Conservation (phyloP, 179 eudicot genomes). For the Pouteria campechiana region DNA sequence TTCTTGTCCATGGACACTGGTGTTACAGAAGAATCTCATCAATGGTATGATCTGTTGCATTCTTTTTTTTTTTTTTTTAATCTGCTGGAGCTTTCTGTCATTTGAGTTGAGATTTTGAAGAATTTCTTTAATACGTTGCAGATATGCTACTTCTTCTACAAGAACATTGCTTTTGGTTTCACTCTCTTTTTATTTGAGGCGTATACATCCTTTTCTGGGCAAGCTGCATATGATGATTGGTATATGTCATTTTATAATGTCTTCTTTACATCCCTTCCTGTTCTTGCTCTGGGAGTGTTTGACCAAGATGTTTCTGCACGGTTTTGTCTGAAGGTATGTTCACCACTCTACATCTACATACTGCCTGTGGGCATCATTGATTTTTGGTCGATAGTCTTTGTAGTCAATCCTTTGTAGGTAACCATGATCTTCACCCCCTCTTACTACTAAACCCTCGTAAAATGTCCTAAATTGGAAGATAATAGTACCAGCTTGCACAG, state of each 20-base stretch:
- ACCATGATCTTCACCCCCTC: neutral
- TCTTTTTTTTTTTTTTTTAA: neutral
- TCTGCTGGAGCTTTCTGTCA: neutral
- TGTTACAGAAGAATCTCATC: conserved; percentile 73
- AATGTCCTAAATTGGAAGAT: too few relatives aligned
- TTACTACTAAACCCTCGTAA: neutral
- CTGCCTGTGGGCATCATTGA: too few relatives aligned
- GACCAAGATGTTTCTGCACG: conserved; percentile 67
- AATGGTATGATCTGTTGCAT: conserved; percentile 34
- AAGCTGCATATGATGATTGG: conserved; percentile 69
- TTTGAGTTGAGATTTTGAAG: neutral
- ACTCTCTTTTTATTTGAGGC: conserved; percentile 70
- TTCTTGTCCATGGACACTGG: conserved; percentile 93
- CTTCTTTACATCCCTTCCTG: conserved; percentile 67
- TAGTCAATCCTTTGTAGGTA: too few relatives aligned
- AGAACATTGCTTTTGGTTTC: conserved; percentile 63
- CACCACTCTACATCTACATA: too few relatives aligned
- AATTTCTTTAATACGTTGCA: conserved; percentile 12
- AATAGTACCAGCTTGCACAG: too few relatives aligned
- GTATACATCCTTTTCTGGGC: conserved; percentile 56
- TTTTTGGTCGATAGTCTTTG: too few relatives aligned
- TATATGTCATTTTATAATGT: conserved; percentile 49
- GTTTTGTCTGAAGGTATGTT: conserved; percentile 52
- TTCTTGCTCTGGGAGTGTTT: conserved; percentile 60
- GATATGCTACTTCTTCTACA: conserved; percentile 91